Evolutionary conservation across 2,329 filamentous ascomycete genomes (phyloP).

Genomic region (Aspergillus brunneoviolaceus): DNA sequence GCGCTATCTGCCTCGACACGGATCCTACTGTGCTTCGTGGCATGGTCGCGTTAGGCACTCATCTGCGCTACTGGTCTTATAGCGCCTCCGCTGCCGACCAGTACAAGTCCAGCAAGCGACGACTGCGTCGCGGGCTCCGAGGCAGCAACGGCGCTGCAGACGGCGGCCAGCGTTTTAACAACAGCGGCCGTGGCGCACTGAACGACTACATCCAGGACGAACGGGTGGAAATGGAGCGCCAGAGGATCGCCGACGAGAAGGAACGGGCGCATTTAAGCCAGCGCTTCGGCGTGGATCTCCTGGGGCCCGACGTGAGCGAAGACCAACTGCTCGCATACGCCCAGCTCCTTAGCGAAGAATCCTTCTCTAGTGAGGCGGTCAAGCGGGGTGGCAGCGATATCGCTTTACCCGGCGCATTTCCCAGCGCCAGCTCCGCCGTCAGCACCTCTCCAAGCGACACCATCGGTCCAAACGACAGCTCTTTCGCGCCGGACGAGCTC

Average conservation of each 20-base stretch:
- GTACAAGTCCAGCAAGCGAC: slow-evolving; percentile 75
- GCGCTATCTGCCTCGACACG: slow-evolving; percentile 82
- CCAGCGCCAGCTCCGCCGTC: slow-evolving; percentile 37
- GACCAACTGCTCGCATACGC: slow-evolving; percentile 65
- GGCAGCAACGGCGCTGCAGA: slow-evolving; percentile 57
- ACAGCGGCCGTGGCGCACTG: slow-evolving; percentile 67
- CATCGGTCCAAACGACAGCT: slow-evolving; percentile 32
- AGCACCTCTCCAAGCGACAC: slow-evolving; percentile 42
- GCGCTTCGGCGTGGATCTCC: slow-evolving; percentile 79
- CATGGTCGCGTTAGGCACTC: slow-evolving; percentile 80
- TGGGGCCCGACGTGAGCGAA: slow-evolving; percentile 57
- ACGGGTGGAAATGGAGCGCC: slow-evolving; percentile 72
- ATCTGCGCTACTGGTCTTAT: slow-evolving; percentile 91
- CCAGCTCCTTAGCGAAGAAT: slow-evolving; percentile 61
- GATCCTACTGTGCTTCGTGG: slow-evolving; percentile 83
- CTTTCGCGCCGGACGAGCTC: slow-evolving; percentile 28
- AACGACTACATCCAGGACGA: slow-evolving; percentile 86
- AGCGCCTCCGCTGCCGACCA: slow-evolving; percentile 76
- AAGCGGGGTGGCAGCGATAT: slow-evolving; percentile 44
- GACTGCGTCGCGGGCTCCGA: slow-evolving; percentile 66
- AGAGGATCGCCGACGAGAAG: slow-evolving; percentile 65
- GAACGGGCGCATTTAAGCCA: slow-evolving; percentile 70
- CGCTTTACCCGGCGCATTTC: neutral
- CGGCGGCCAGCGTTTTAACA: slow-evolving; percentile 55
- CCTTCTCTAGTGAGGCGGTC: slow-evolving; percentile 50